A percentile compares a stretch with the other conserved stretches of the same genome.
These are phyloP conservation scores for Gleditsia sinensis DNA, from an alignment of 306 rosid genomes.

Conservation along the genomic window DNA sequence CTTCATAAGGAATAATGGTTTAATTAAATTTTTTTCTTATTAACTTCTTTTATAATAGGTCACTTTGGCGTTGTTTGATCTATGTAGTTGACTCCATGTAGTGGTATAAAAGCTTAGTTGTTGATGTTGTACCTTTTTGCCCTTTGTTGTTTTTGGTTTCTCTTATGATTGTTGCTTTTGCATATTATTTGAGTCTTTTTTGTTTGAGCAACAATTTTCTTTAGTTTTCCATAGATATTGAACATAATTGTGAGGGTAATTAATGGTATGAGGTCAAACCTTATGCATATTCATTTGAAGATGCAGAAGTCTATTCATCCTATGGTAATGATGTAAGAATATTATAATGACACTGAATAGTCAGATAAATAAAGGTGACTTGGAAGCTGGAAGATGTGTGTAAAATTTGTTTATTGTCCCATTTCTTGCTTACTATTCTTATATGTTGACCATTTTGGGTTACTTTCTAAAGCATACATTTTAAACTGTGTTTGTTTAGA, in stretches of 20 bases:
- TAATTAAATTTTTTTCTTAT: neutral
- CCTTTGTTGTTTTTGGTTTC: neutral
- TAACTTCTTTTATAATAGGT: too few relatives aligned
- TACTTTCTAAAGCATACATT: conserved; percentile 3
- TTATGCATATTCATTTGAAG: neutral
- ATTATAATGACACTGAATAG: neutral
- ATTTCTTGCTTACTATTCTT: neutral
- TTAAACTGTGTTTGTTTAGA: conserved; percentile 41
- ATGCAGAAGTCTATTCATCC: neutral
- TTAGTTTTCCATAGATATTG: neutral
- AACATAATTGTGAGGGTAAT: neutral
- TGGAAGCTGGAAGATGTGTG: neutral
- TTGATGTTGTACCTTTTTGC: neutral
- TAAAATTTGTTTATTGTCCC: conserved; percentile 13
- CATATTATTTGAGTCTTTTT: neutral
- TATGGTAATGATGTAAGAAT: neutral
- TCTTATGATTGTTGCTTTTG: neutral
- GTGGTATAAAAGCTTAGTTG: too few relatives aligned
- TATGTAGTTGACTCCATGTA: too few relatives aligned
- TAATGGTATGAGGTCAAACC: neutral
- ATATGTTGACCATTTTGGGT: neutral
- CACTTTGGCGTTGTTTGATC: too few relatives aligned
- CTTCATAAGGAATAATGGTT: neutral
- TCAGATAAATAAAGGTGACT: neutral
- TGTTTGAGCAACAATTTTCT: neutral